phyloP scores from a whole-genome alignment of 2,329 filamentous ascomycete species.

The Drechslera avenae region DNA sequence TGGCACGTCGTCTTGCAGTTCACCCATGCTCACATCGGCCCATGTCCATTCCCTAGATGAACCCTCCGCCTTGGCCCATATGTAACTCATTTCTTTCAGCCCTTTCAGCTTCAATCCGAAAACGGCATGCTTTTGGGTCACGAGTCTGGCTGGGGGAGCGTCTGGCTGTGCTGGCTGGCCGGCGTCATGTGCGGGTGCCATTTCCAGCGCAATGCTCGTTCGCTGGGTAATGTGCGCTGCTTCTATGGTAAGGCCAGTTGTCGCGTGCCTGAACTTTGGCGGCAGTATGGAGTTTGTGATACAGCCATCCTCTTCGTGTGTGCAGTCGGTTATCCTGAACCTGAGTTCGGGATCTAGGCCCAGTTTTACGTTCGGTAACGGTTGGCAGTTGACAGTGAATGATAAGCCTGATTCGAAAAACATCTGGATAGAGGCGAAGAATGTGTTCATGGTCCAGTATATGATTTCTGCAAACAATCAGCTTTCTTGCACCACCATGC shows the following conservation, averaged over 20 bases:
- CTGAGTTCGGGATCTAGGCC: conserved; percentile 34
- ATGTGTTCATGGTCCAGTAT: conserved; percentile 36
- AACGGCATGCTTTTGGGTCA: conserved; percentile 27
- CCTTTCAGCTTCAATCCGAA: conserved; percentile 34
- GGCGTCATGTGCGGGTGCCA: not conserved
- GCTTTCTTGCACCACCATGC: not conserved
- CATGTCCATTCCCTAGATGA: conserved; percentile 14
- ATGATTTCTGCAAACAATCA: conserved; percentile 25
- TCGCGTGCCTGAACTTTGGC: conserved; percentile 4
- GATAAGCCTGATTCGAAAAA: conserved; percentile 39
- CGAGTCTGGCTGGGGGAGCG: too few relatives aligned
- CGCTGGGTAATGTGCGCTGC: conserved; percentile 27
- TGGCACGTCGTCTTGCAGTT: conserved; percentile 29
- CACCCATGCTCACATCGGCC: conserved; percentile 29
- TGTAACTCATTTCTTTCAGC: conserved; percentile 31
- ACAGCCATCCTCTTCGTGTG: conserved; percentile 34
- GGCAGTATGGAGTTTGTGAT: conserved; percentile 23
- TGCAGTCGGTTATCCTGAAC: conserved; percentile 36
- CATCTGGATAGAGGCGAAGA: conserved; percentile 38
- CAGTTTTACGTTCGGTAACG: conserved; percentile 19
- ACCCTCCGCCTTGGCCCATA: conserved; percentile 22
- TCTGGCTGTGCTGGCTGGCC: not conserved
- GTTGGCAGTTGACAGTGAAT: conserved; percentile 29
- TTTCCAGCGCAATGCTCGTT: conserved; percentile 26
- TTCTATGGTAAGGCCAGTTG: conserved; percentile 27